phyloP scores from a whole-genome alignment of 106 monocot species.

The Allium cepa region DNA sequence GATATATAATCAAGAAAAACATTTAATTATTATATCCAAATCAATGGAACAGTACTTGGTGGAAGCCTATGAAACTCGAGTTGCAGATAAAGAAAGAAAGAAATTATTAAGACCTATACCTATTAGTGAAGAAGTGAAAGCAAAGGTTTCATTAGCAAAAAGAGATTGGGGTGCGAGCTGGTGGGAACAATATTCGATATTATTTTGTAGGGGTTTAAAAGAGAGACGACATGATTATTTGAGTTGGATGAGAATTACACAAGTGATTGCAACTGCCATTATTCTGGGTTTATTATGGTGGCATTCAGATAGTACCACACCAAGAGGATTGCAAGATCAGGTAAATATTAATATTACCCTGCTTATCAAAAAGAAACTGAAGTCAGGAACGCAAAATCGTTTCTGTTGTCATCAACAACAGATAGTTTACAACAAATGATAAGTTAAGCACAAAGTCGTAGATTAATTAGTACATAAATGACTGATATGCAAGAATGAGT shows the following conservation, averaged over 20 bases:
- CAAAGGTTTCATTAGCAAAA: constrained; percentile 26
- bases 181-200: constrained; percentile 67
- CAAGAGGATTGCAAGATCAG: constrained; percentile 79
- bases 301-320: constrained; percentile 51
- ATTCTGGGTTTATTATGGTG: constrained; percentile 94
- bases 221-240: constrained; percentile 87
- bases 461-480: too few species aligned
- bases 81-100: constrained; percentile 52
- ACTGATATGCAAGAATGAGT: too few species aligned
- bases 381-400: too few species aligned
- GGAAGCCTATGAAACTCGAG: constrained; percentile 67
- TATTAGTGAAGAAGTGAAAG: constrained; percentile 52
- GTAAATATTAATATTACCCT: constrained; percentile 14
- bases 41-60: constrained; percentile 68
- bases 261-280: constrained; percentile 74
- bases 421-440: too few species aligned
- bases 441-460: too few species aligned
- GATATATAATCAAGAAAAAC: too few species aligned
- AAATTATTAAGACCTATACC: constrained; percentile 34
- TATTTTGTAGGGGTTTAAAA: constrained; percentile 71
- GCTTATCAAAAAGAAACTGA: neutral
- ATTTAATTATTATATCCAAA: neutral
- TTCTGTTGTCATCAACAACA: too few species aligned
- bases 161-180: constrained; percentile 90
- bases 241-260: constrained; percentile 85